A percentile compares a stretch with the other conserved stretches of the same genome.
These are phyloP conservation scores for Panicum virgatum DNA, from an alignment of 202 grass and related monocot genomes.

Conservation along the genomic window DNA sequence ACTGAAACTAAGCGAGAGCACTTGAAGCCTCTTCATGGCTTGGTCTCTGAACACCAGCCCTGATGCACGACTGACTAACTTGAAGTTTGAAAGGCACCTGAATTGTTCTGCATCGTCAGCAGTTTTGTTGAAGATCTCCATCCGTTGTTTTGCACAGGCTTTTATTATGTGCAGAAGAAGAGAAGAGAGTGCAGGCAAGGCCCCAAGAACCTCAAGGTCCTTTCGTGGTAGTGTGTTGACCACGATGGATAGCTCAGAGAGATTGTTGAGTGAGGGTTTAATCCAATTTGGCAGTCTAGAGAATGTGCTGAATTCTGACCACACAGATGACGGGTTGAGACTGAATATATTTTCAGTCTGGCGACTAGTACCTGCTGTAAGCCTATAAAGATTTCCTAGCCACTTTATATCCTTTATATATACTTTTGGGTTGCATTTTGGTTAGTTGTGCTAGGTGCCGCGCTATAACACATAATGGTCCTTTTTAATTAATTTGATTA, in stretches of 20 bases:
- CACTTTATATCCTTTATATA: no score
- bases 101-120: neutral
- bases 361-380: neutral
- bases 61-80: neutral
- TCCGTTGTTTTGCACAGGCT: neutral
- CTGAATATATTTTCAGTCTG: neutral
- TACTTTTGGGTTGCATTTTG: no score
- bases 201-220: neutral
- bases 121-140: neutral
- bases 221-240: neutral
- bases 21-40: conserved; percentile 13
- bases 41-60: neutral
- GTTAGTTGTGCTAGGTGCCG: no score
- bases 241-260: neutral
- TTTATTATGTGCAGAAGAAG: neutral
- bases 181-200: neutral
- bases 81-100: neutral
- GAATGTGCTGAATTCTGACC: neutral
- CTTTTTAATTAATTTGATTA: no score
- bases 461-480: no score
- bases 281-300: conserved; percentile 15
- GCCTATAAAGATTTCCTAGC: no score
- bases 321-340: neutral
- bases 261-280: neutral
- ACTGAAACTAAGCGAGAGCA: neutral